These are phyloP conservation scores for Toxicodendron radicans DNA, from an alignment of 345 rosid species.

Conservation along the genomic window DNA sequence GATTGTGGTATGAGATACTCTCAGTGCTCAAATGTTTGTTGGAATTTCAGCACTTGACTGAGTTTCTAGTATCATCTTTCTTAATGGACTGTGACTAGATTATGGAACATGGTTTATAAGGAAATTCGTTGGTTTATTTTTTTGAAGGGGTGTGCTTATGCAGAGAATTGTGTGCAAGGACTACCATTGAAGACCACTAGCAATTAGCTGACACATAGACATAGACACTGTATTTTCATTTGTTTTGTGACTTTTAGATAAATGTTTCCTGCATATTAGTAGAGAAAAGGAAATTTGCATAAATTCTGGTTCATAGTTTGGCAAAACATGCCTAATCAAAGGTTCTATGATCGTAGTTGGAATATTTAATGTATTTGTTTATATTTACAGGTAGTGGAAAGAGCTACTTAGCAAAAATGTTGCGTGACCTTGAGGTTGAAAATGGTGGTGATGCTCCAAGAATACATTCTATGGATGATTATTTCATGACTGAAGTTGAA, in stretches of 20 bases:
- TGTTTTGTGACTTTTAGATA: conserved; percentile 3
- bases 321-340: neutral
- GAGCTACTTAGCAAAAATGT: conserved; percentile 88
- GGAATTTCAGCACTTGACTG: neutral
- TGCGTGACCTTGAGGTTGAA: conserved; percentile 89
- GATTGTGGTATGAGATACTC: neutral
- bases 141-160: neutral
- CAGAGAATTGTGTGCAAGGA: neutral
- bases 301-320: conserved; percentile 6
- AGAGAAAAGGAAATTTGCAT: neutral
- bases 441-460: conserved; percentile 88
- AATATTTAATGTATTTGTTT: neutral
- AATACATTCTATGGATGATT: conserved; percentile 96
- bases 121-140: neutral
- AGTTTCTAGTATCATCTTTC: neutral
- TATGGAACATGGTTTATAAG: neutral
- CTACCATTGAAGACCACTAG: neutral
- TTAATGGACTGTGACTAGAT: neutral
- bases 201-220: neutral
- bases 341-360: conserved; percentile 4
- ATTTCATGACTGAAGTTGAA: conserved; percentile 97
- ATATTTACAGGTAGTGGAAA: conserved; percentile 79
- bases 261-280: neutral
- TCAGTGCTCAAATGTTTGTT: conserved; percentile 3
- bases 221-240: neutral